Conservation (phyloP, 306 rosid species). For the Corylus avellana region DNA sequence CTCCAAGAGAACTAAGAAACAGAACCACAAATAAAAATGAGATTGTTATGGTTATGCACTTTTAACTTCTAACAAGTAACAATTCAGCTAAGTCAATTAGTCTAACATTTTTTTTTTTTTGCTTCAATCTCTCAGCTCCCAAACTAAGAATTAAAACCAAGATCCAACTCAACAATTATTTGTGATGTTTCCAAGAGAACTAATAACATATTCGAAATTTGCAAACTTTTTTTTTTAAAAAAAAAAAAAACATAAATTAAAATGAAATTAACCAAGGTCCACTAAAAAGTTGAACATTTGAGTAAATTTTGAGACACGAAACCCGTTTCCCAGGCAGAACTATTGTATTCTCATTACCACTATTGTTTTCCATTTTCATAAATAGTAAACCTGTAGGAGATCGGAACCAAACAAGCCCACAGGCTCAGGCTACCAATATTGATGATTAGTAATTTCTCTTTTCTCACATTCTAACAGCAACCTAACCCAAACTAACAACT, state of each 20-base stretch:
- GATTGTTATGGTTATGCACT: neutral
- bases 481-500: neutral
- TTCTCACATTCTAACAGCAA: conserved; percentile 3
- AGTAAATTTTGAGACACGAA: neutral
- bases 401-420: neutral
- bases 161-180: neutral
- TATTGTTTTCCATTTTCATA: neutral
- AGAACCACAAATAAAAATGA: neutral
- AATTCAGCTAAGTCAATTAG: neutral
- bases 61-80: neutral
- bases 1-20: no score
- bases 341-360: neutral
- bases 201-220: neutral
- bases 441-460: neutral
- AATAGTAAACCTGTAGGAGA: no score
- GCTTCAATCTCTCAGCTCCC: neutral
- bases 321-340: neutral
- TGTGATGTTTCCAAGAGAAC: neutral
- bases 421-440: neutral
- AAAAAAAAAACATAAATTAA: neutral
- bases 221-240: neutral
- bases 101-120: neutral
- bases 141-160: neutral
- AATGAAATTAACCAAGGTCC: no score
- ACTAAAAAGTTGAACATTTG: no score